These are phyloP conservation scores for Neoscytalidium dimidiatum DNA, from an alignment of 2,329 filamentous ascomycete genomes.

Conservation along the genomic window DNA sequence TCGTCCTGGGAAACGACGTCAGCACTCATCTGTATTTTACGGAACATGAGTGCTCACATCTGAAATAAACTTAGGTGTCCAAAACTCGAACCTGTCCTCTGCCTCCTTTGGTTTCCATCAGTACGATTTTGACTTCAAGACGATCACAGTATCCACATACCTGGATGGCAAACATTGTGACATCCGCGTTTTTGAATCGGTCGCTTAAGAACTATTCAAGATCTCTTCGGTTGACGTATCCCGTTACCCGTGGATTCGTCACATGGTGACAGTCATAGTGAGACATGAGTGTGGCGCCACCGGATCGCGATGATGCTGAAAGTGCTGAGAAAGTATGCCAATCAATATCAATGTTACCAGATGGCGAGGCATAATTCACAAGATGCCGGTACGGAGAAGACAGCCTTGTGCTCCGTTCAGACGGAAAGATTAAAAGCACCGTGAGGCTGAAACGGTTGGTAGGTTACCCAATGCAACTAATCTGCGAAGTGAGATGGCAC, in stretches of 20 bases:
- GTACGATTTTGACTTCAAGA: neutral
- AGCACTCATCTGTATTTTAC: neutral
- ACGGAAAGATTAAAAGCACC: neutral
- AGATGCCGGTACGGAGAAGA: neutral
- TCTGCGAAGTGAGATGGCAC: neutral
- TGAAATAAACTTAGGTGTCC: conserved; percentile 8
- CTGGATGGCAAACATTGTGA: neutral
- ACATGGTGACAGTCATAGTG: conserved; percentile 17
- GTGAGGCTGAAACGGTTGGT: neutral
- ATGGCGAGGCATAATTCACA: neutral
- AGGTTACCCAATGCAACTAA: neutral
- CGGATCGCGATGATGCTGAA: neutral
- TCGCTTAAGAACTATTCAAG: neutral
- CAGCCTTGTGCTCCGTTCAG: neutral
- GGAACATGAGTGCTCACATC: neutral
- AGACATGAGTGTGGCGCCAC: neutral
- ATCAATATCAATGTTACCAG: neutral
- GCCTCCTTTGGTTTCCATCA: neutral
- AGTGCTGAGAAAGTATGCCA: neutral
- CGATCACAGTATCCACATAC: neutral
- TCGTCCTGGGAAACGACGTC: neutral
- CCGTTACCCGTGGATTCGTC: neutral
- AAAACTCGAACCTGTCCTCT: conserved; percentile 16
- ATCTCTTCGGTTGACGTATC: conserved; percentile 7
- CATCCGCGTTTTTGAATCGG: neutral